Evolutionary conservation across 2,329 filamentous ascomycete species (phyloP).

Genomic region (Knoxdaviesia capensis): DNA sequence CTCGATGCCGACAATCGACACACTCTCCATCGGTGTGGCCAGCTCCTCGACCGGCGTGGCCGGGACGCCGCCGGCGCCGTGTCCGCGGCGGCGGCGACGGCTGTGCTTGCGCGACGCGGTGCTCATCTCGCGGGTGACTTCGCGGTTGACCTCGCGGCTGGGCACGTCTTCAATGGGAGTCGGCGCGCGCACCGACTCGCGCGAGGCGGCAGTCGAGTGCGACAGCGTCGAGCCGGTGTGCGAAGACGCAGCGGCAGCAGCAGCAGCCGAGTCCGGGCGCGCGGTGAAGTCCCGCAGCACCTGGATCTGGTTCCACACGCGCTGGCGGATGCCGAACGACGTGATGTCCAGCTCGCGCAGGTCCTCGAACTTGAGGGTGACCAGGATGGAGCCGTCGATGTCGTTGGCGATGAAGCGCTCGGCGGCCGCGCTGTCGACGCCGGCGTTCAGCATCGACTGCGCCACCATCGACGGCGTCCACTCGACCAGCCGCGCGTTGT

Average conservation of each 20-base stretch:
- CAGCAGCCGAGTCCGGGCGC: too few relatives aligned
- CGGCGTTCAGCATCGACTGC: conserved; percentile 69
- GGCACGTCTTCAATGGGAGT: conserved; percentile 42
- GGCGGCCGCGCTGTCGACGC: conserved; percentile 56
- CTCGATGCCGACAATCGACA: conserved; percentile 84
- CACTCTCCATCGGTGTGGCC: conserved; percentile 62
- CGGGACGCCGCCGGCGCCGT: background rate
- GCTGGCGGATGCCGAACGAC: conserved; percentile 64
- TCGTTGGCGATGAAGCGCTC: conserved; percentile 83
- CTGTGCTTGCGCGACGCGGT: conserved; percentile 5
- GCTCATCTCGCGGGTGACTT: conserved; percentile 13
- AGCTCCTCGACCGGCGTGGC: conserved; percentile 28
- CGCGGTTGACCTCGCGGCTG: conserved; percentile 23
- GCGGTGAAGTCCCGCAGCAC: conserved; percentile 37
- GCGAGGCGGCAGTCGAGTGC: background rate
- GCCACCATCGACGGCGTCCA: conserved; percentile 65
- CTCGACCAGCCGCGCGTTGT: conserved; percentile 34
- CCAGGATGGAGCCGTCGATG: conserved; percentile 70
- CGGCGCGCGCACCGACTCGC: too few relatives aligned
- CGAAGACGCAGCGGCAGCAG: too few relatives aligned
- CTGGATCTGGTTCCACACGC: conserved; percentile 64
- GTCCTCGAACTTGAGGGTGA: conserved; percentile 83
- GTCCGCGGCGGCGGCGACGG: background rate
- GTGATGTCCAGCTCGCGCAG: conserved; percentile 62
- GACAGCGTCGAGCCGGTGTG: background rate